These are phyloP conservation scores for Tolypocladium nubicola DNA, from an alignment of 2,329 filamentous ascomycete species.

Conservation along the genomic window DNA sequence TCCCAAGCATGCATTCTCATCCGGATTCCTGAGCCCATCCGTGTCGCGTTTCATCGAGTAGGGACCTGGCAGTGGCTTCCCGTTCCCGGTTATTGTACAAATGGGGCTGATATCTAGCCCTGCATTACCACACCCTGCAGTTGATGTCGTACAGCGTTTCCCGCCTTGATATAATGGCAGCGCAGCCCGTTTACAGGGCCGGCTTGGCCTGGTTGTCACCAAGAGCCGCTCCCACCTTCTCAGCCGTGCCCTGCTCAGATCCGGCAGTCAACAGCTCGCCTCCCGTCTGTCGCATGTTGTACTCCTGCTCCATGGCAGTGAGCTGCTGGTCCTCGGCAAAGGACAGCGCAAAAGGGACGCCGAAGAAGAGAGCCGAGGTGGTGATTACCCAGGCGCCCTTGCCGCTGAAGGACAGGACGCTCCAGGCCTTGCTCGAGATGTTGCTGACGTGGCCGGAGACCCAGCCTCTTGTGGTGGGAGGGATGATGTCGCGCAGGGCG, in stretches of 20 bases:
- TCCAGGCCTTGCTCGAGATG: conserved; percentile 37
- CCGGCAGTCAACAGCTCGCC: conserved; percentile 55
- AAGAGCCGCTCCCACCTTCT: conserved; percentile 39
- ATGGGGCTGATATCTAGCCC: neutral
- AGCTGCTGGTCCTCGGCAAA: conserved; percentile 95
- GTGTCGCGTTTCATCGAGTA: conserved; percentile 9
- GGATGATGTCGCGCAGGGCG: conserved; percentile 67
- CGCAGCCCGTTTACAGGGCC: conserved; percentile 32
- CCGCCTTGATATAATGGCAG: neutral
- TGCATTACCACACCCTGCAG: conserved; percentile 1
- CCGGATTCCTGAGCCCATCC: conserved; percentile 1
- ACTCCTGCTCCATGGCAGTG: conserved; percentile 95
- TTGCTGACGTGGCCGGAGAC: conserved; percentile 51
- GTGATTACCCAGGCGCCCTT: conserved; percentile 86
- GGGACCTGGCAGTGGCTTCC: conserved; percentile 1
- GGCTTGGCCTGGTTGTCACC: conserved; percentile 35
- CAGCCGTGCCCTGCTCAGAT: conserved; percentile 30
- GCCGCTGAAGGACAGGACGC: conserved; percentile 60
- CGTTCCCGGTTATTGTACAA: conserved; percentile 19
- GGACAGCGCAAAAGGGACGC: conserved; percentile 86
- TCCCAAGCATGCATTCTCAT: conserved; percentile 9
- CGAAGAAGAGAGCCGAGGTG: conserved; percentile 79
- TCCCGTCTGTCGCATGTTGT: conserved; percentile 87
- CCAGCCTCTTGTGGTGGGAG: conserved; percentile 59
- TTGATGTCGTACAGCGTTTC: conserved; percentile 1